Percentiles rank a stretch among this genome's conserved stretches.
phyloP scores from a whole-genome alignment of 1,139 yeast species.

The Hemisphaericaspora xylofermentans region DNA sequence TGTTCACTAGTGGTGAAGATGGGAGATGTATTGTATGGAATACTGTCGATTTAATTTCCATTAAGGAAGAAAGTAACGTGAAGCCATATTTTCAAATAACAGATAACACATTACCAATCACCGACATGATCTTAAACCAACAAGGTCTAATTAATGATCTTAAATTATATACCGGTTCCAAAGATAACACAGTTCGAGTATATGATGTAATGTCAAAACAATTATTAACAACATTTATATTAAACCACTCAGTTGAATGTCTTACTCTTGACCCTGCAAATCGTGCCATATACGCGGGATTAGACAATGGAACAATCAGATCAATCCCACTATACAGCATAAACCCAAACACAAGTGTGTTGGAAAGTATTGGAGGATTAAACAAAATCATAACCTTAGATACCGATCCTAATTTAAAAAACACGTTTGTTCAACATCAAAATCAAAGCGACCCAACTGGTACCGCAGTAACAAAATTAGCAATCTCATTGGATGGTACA shows the following conservation, averaged over 20 bases:
- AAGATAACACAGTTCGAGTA: slow-evolving; percentile 72
- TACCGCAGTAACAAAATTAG: slow-evolving; percentile 48
- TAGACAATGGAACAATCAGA: slow-evolving; percentile 61
- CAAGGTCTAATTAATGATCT: slow-evolving; percentile 55
- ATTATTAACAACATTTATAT: slow-evolving; percentile 68
- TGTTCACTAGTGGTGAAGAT: slow-evolving; percentile 80
- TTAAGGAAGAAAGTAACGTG: slow-evolving; percentile 21
- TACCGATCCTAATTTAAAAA: slow-evolving; percentile 48
- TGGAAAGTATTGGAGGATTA: slow-evolving; percentile 58
- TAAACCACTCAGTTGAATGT: slow-evolving; percentile 56
- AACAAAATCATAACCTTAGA: slow-evolving; percentile 53
- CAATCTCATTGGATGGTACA: slow-evolving; percentile 75
- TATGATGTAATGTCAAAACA: slow-evolving; percentile 49
- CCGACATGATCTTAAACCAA: slow-evolving; percentile 55
- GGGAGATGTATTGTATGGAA: slow-evolving; percentile 79
- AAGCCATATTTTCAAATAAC: slow-evolving; percentile 56
- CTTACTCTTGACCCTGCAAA: slow-evolving; percentile 80
- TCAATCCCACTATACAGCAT: slow-evolving; percentile 56
- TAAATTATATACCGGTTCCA: slow-evolving; percentile 69
- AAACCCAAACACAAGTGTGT: slow-evolving; percentile 37
- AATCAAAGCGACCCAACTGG: slow-evolving; percentile 16
- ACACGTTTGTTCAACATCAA: slow-evolving; percentile 61
- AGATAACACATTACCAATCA: slow-evolving; percentile 75
- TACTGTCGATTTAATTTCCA: slow-evolving; percentile 55
- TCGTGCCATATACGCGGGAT: slow-evolving; percentile 71